These are phyloP conservation scores for Yamadazyma buinensis DNA, from an alignment of 1,139 yeast genomes.

Conservation along the genomic window DNA sequence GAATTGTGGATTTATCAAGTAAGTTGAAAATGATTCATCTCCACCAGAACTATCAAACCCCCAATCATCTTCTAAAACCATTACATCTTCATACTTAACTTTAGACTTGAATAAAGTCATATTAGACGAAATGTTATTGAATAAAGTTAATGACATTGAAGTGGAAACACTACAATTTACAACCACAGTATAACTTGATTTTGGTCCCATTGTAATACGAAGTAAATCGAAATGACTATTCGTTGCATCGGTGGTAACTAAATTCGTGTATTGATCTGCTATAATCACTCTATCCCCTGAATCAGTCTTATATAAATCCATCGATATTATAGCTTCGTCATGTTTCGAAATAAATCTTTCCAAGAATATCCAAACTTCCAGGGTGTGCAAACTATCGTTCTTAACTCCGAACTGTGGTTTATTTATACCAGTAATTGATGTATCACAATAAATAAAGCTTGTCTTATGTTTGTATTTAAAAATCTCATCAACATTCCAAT, in stretches of 20 bases:
- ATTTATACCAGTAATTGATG: neutral
- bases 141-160: conserved; percentile 36
- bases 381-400: conserved; percentile 26
- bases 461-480: conserved; percentile 19
- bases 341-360: conserved; percentile 30
- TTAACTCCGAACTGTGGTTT: conserved; percentile 48
- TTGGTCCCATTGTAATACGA: conserved; percentile 23
- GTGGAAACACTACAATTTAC: conserved; percentile 20
- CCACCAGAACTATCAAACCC: conserved; percentile 50
- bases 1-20: conserved; percentile 63
- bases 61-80: conserved; percentile 46
- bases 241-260: conserved; percentile 19
- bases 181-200: conserved; percentile 22
- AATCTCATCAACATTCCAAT: conserved; percentile 51
- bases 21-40: conserved; percentile 48
- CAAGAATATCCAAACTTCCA: conserved; percentile 49
- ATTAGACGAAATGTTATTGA: conserved; percentile 23
- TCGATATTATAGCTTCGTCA: conserved; percentile 21
- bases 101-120: conserved; percentile 23
- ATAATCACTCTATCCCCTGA: conserved; percentile 30
- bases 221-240: conserved; percentile 26
- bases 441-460: conserved; percentile 27
- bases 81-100: conserved; percentile 18
- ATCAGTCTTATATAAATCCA: conserved; percentile 27
- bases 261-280: conserved; percentile 25